Conservation (phyloP, 2,329 filamentous ascomycete species). For the Xylaria sp. region DNA sequence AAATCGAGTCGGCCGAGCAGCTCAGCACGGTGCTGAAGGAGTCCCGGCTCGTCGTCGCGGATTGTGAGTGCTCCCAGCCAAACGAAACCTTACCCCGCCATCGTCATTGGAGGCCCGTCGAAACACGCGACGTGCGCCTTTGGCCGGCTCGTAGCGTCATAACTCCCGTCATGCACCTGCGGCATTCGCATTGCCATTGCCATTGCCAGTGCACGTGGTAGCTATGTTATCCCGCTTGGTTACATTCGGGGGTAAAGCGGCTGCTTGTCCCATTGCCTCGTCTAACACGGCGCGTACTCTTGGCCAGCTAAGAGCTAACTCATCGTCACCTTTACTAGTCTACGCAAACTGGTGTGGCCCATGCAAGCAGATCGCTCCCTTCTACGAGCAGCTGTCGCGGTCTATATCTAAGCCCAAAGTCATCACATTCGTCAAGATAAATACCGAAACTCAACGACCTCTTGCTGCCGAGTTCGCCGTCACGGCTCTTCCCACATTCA, state of each 20-base stretch:
- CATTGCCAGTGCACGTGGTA: constrained; percentile 1
- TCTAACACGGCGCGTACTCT: not conserved
- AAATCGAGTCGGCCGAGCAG: constrained; percentile 63
- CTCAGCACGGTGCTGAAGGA: constrained; percentile 71
- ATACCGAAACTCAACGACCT: constrained; percentile 71
- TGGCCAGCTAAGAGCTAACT: constrained; percentile 35
- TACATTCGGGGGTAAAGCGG: not conserved
- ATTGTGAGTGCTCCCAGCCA: constrained; percentile 68
- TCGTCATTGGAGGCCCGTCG: constrained; percentile 32
- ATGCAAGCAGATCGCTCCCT: constrained; percentile 81
- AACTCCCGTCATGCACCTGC: constrained; percentile 11
- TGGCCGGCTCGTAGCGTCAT: not conserved
- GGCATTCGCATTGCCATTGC: not conserved
- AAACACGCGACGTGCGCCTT: constrained; percentile 26
- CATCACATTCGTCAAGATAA: constrained; percentile 86
- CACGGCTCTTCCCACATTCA: constrained; percentile 85
- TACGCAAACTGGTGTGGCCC: constrained; percentile 86
- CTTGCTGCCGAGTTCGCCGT: constrained; percentile 77
- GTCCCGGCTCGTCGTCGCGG: constrained; percentile 81
- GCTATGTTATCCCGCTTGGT: not conserved
- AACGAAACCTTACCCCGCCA: constrained; percentile 36
- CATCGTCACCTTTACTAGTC: constrained; percentile 59
- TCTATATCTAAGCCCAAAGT: constrained; percentile 72
- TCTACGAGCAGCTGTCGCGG: constrained; percentile 77
- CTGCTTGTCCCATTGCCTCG: not conserved